Conservation (phyloP, 257 asterid genomes). For the Solanum corneliomulleri region DNA sequence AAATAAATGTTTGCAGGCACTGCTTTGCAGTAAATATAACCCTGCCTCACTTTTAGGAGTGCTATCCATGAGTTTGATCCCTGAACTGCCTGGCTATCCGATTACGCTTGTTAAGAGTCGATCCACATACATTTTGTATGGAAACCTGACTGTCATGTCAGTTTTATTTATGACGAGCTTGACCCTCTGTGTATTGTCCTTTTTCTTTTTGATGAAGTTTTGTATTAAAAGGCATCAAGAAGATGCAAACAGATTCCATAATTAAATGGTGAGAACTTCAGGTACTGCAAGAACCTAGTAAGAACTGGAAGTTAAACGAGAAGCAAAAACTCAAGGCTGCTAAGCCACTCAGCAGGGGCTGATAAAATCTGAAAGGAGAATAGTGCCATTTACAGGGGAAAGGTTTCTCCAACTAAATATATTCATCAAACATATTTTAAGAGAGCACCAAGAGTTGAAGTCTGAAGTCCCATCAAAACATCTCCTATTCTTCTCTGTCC, state of each 20-base stretch:
- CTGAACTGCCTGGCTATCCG: background rate
- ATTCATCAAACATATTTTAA: background rate
- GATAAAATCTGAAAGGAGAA: background rate
- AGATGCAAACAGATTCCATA: background rate
- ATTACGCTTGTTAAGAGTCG: background rate
- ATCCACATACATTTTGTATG: background rate
- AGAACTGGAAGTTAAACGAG: background rate
- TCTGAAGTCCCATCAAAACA: background rate
- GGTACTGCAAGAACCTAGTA: background rate
- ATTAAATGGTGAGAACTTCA: background rate
- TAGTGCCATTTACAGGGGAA: background rate
- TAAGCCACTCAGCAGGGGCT: background rate
- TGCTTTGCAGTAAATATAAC: background rate
- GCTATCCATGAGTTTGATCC: background rate
- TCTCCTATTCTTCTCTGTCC: background rate
- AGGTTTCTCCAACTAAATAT: background rate
- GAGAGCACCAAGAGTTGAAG: background rate
- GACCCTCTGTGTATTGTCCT: background rate
- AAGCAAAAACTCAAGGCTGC: background rate
- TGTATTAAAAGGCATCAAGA: background rate
- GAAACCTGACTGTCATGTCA: background rate
- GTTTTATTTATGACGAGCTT: background rate
- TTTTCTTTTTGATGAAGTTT: background rate
- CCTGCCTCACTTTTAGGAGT: background rate
- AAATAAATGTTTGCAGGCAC: background rate